Conservation (phyloP, 768 basidiomycete genomes). For the Lepiota venenata region DNA sequence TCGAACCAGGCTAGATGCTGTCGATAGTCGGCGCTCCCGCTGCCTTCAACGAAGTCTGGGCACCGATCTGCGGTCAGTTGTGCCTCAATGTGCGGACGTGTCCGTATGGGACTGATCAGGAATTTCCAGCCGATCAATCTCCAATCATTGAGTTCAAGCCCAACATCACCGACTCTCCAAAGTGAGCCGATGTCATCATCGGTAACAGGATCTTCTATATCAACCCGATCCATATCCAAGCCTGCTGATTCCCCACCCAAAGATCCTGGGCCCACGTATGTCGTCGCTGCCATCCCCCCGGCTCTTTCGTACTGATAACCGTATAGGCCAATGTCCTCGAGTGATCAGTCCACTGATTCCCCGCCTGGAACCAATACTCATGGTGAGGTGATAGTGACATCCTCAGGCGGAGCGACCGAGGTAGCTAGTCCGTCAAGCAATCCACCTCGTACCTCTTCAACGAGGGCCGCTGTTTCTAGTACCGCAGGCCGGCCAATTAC, state of each 20-base stretch:
- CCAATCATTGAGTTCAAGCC: slow-evolving; percentile 3
- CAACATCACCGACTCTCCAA: not conserved
- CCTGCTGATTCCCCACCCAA: not conserved
- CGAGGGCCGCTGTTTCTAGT: not conserved
- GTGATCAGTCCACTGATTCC: not conserved
- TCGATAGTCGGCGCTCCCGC: not conserved
- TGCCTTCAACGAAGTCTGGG: not conserved
- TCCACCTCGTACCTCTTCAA: not conserved
- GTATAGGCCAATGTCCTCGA: slow-evolving; percentile 6
- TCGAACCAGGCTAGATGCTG: not conserved
- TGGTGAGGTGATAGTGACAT: not conserved
- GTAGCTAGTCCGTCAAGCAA: not conserved
- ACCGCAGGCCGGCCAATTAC: not conserved
- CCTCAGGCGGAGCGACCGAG: not conserved
- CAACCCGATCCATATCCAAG: not conserved
- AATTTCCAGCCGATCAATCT: slow-evolving; percentile 3
- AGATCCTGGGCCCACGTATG: not conserved
- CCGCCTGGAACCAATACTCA: not conserved
- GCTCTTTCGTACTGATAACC: not conserved
- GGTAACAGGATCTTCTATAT: slow-evolving; percentile 5
- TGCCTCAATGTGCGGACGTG: not conserved
- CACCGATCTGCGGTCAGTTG: not conserved
- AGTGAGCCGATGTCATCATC: slow-evolving; percentile 9
- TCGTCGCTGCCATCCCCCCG: not conserved
- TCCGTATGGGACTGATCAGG: not conserved